A percentile compares a stretch with the other conserved stretches of the same genome.
These are phyloP conservation scores for Fusarium gaditjirri DNA, from an alignment of 2,329 filamentous ascomycete genomes.

Conservation along the genomic window DNA sequence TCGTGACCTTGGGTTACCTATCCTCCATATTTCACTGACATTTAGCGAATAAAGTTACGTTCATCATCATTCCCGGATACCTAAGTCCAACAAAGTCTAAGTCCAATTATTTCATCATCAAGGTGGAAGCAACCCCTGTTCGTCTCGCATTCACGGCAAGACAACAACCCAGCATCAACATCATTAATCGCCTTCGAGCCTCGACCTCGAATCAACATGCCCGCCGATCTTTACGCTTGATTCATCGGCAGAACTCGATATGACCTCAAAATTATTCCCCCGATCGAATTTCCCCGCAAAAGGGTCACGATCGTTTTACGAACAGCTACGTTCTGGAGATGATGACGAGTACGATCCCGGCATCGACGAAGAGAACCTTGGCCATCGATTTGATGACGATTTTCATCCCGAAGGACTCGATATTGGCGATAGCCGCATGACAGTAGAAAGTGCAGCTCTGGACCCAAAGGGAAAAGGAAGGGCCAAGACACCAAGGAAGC, in stretches of 20 bases:
- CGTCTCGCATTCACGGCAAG: neutral
- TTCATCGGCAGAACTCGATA: slow-evolving; percentile 39
- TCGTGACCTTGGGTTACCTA: slow-evolving; percentile 28
- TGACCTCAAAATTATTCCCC: slow-evolving; percentile 62
- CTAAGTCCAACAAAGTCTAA: neutral
- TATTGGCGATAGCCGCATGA: slow-evolving; percentile 59
- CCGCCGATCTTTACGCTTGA: slow-evolving; percentile 10
- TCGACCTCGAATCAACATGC: slow-evolving; percentile 32
- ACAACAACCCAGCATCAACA: neutral
- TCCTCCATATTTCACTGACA: slow-evolving; percentile 7
- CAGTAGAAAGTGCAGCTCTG: slow-evolving; percentile 52
- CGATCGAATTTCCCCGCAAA: slow-evolving; percentile 49
- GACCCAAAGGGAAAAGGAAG: slow-evolving; percentile 33
- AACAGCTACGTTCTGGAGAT: slow-evolving; percentile 57
- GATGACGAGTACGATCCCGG: slow-evolving; percentile 54
- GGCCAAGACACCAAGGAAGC: slow-evolving; percentile 6
- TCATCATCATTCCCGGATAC: neutral
- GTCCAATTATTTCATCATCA: neutral
- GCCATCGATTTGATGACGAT: slow-evolving; percentile 62
- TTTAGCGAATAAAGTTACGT: neutral
- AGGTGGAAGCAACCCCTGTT: neutral
- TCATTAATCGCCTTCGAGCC: neutral
- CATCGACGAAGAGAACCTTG: slow-evolving; percentile 65
- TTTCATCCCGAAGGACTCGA: slow-evolving; percentile 60
- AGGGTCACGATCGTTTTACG: slow-evolving; percentile 59